Evolutionary conservation across 352 stramenopile genomes (phyloP), one percentile per base, ranked within the genome.

Genomic region (Globisporangium paroecandrum): DNA sequence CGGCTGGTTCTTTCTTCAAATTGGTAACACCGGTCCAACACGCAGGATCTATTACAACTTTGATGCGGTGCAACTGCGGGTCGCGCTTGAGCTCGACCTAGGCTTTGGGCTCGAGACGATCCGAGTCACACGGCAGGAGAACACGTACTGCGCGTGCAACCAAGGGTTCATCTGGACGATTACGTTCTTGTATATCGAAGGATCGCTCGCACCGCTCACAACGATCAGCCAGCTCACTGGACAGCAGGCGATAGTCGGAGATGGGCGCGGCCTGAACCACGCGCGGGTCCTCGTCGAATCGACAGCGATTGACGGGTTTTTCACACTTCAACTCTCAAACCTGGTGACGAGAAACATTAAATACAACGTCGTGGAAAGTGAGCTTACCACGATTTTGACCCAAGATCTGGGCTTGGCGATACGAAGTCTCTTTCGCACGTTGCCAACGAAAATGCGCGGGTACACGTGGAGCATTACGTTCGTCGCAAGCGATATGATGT

Each of bases 391-490:
- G 2, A 90, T 91, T 49, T 67, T 95, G 59, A 84, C 73, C 0
- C 79, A 89, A 43, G 83, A 95, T 46, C 70, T 95, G 7, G 72
- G 77, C 0, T 60, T 94, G 24, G 64, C 73, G 12, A 72, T 96
- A 6, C 77, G 81, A 18, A 79, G 84, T 22, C 58, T 96, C 27
- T 84, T 72, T 2, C 76, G 86, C 3, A 82, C 75, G 0, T 29
- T 65, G 8, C 70, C 78, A 15, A 85, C 41, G 1, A 24, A 61
- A 2, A 82, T 93, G 72, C 64, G 69, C 6, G 79, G 74, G 0
- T 93, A 89, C 58, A 82, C 80, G 10, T 95, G 88, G 88, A 89
- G 72, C 56, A 78, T 95, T 51, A 95, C 88, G 9, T 95, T 93
- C 54, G 73, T 71, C 3, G 84, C 83, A 12, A 91, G 79, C 49